Percentiles rank a stretch among this genome's conserved stretches.
Evolutionary conservation across 2,329 filamentous ascomycete species (phyloP).

Genomic region (Colletotrichum phormii): DNA sequence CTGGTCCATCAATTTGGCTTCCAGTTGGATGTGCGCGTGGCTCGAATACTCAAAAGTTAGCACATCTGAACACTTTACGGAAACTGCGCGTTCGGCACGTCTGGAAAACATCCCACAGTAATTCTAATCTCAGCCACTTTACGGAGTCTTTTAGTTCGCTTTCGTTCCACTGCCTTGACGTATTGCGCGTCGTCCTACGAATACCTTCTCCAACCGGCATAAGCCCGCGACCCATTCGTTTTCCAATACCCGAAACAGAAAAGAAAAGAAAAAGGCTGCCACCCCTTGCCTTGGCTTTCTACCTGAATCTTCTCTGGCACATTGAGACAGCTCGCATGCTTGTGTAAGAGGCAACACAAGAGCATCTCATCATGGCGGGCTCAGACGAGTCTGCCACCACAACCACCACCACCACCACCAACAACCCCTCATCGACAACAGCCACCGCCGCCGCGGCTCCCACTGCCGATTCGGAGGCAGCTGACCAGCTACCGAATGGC

Average conservation of each 20-base stretch:
- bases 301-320: conserved; percentile 9
- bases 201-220: background rate
- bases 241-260: conserved; percentile 18
- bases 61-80: background rate
- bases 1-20: background rate
- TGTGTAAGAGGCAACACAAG: conserved; percentile 13
- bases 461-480: conserved; percentile 41
- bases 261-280: conserved; percentile 26
- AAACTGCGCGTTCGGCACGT: background rate
- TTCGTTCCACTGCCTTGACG: background rate
- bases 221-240: conserved; percentile 24
- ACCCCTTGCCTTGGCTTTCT: conserved; percentile 4
- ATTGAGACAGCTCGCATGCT: conserved; percentile 21
- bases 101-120: conserved; percentile 5
- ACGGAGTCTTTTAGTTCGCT: conserved; percentile 2
- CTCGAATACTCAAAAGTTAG: background rate
- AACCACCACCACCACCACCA: background rate
- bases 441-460: conserved; percentile 36
- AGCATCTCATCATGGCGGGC: conserved; percentile 35
- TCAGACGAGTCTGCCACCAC: conserved; percentile 30
- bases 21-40: background rate
- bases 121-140: conserved; percentile 9
- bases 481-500: conserved; percentile 32
- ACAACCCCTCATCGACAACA: conserved; percentile 16
- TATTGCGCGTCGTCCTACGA: conserved; percentile 5